phyloP scores from a whole-genome alignment of 768 basidiomycete species.

The Crucibulum laeve region DNA sequence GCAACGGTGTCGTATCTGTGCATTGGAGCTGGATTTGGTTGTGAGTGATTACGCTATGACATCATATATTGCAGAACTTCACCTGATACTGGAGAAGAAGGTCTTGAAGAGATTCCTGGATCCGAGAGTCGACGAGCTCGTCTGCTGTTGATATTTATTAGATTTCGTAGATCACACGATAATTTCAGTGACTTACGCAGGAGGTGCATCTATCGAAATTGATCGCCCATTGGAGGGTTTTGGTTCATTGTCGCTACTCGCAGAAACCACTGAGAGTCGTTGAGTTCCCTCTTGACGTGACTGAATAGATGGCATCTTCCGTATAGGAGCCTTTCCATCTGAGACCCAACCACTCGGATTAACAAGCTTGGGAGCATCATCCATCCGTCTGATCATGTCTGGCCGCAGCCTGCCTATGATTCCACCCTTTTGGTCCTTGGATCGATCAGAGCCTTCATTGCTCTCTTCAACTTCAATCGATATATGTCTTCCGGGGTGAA shows the following conservation, averaged over 20 bases:
- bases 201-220: not conserved
- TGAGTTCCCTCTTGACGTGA: not conserved
- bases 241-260: not conserved
- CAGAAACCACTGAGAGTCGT: not conserved
- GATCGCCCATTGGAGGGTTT: not conserved
- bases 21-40: conserved; percentile 20
- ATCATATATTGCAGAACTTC: conserved; percentile 4
- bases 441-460: not conserved
- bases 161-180: not conserved
- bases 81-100: conserved; percentile 28
- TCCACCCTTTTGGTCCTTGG: conserved; percentile 13
- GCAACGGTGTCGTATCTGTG: conserved; percentile 33
- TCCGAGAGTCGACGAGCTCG: conserved; percentile 32
- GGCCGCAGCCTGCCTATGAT: conserved; percentile 42
- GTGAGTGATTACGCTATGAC: not conserved
- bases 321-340: conserved; percentile 28
- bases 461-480: conserved; percentile 9
- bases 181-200: not conserved
- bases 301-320: conserved; percentile 1
- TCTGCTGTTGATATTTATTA: conserved; percentile 8
- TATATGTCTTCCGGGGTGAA: conserved; percentile 7
- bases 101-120: conserved; percentile 26
- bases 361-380: conserved; percentile 61
- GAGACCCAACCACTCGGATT: conserved; percentile 74
- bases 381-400: conserved; percentile 77